Conservation (phyloP, 768 basidiomycete genomes). For the Xerocomus brunneocitrinus region DNA sequence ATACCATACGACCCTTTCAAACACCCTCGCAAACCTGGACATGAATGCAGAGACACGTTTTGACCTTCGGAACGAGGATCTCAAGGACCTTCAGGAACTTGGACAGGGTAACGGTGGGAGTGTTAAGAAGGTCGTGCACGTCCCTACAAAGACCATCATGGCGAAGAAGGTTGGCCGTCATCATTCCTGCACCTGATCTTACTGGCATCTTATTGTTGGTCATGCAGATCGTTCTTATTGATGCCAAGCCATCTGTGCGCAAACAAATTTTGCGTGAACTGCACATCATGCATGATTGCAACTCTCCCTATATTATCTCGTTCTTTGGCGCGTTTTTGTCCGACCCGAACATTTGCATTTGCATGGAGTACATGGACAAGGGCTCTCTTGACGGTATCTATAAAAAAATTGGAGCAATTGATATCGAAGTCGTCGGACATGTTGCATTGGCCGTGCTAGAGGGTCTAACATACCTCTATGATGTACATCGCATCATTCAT, state of each 20-base stretch:
- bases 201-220: background rate
- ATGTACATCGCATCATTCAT: slow-evolving; percentile 96
- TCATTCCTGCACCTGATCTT: background rate
- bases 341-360: slow-evolving; percentile 98
- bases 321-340: slow-evolving; percentile 96
- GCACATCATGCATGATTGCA: slow-evolving; percentile 98
- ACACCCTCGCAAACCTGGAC: slow-evolving; percentile 82
- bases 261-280: slow-evolving; percentile 98
- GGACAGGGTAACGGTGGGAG: slow-evolving; percentile 97
- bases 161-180: slow-evolving; percentile 81
- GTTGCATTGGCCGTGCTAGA: slow-evolving; percentile 94
- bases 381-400: slow-evolving; percentile 93
- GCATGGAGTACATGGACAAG: slow-evolving; percentile 97
- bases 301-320: slow-evolving; percentile 89
- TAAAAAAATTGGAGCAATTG: slow-evolving; percentile 91
- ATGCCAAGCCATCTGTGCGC: slow-evolving; percentile 91
- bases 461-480: slow-evolving; percentile 95
- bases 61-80: slow-evolving; percentile 83
- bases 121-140: slow-evolving; percentile 93
- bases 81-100: slow-evolving; percentile 85
- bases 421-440: slow-evolving; percentile 87
- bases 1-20: slow-evolving; percentile 76
- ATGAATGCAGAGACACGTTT: slow-evolving; percentile 81
- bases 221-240: slow-evolving; percentile 84
- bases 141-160: slow-evolving; percentile 89